Conservation (phyloP, 305 asterid genomes). For the Fraxinus floribunda region DNA sequence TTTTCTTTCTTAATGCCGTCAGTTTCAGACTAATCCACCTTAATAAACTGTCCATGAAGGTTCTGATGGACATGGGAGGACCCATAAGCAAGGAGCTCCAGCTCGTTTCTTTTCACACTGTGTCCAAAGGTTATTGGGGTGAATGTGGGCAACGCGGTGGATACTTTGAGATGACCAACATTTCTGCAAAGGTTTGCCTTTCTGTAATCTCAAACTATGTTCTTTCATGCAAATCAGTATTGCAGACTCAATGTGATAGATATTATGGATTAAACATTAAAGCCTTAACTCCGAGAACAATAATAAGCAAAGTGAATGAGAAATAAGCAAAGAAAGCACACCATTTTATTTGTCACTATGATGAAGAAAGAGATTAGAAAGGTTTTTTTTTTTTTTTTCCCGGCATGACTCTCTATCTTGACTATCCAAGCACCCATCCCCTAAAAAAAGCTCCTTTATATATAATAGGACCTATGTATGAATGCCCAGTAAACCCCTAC, state of each 20-base stretch:
- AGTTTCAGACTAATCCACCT: not conserved
- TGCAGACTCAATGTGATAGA: not conserved
- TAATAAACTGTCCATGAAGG: constrained; percentile 39
- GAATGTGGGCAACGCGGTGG: constrained; percentile 99
- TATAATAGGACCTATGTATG: not conserved
- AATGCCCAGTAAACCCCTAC: not conserved
- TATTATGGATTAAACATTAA: not conserved
- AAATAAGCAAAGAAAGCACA: not conserved
- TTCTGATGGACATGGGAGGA: constrained; percentile 83
- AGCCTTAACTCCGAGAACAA: not conserved
- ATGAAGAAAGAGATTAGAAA: not conserved
- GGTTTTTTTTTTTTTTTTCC: not conserved
- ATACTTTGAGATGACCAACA: constrained; percentile 96
- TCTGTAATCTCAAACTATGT: not conserved
- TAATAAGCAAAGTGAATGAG: not conserved
- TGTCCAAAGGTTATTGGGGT: constrained; percentile 94
- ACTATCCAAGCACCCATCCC: not conserved
- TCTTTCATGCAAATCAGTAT: not conserved
- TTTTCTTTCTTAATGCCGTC: not conserved
- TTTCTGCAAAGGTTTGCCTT: constrained; percentile 70
- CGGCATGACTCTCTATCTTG: not conserved
- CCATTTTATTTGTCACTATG: not conserved
- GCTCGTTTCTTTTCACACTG: constrained; percentile 94
- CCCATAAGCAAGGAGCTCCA: constrained; percentile 79
- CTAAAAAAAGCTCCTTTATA: not conserved